A percentile compares a stretch with the other conserved stretches of the same genome.
These are phyloP conservation scores for Nemania diffusa DNA, from an alignment of 2,329 filamentous ascomycete species.

Conservation along the genomic window DNA sequence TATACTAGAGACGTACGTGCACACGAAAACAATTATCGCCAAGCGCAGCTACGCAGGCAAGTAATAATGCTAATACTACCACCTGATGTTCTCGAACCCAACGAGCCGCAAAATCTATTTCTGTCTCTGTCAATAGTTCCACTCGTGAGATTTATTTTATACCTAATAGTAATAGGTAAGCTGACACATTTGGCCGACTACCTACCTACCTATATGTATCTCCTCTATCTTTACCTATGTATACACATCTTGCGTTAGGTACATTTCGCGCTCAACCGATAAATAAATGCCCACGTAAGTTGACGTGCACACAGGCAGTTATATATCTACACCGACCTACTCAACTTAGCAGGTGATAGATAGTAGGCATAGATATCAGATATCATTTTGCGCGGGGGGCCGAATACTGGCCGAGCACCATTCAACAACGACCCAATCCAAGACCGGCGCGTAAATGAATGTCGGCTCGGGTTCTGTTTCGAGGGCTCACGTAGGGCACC, in stretches of 20 bases:
- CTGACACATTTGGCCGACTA: slow-evolving; percentile 2
- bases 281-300: not conserved
- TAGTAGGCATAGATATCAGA: not conserved
- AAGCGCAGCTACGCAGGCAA: not conserved
- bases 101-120: slow-evolving; percentile 22
- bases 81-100: slow-evolving; percentile 4
- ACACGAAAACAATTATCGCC: not conserved
- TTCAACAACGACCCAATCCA: slow-evolving; percentile 19
- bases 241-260: not conserved
- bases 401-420: slow-evolving; percentile 12
- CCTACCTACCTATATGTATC: not conserved
- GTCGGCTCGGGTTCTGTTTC: not conserved
- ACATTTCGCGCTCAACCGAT: not conserved
- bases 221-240: not conserved
- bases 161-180: slow-evolving; percentile 13
- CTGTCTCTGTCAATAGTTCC: not conserved
- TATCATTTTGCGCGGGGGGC: not conserved
- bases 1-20: not conserved
- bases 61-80: not conserved
- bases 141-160: not conserved
- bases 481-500: slow-evolving; percentile 2
- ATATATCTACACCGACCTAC: slow-evolving; percentile 8
- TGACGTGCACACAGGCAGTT: not conserved
- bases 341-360: slow-evolving; percentile 25
- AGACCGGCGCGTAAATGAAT: not conserved